phyloP scores from a whole-genome alignment of 805 yeast genomes.

The Wickerhamomyces mucosus region DNA sequence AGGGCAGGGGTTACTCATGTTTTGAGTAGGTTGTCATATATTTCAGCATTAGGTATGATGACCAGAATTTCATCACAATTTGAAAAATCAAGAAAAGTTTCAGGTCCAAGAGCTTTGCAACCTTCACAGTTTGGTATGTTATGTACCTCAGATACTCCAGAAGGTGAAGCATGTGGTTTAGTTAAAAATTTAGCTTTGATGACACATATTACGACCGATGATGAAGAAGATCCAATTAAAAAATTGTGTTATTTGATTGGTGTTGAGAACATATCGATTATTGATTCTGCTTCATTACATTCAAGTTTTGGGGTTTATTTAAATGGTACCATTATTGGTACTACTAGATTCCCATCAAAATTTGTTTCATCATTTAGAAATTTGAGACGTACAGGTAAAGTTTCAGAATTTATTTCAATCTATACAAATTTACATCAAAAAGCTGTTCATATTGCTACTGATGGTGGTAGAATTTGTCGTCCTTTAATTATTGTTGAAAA shows the following conservation, averaged over 20 bases:
- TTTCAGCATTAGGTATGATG: constrained; percentile 98
- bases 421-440: constrained; percentile 82
- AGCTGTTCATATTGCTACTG: constrained; percentile 97
- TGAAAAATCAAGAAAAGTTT: constrained; percentile 94
- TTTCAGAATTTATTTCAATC: constrained; percentile 86
- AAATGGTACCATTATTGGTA: constrained; percentile 91
- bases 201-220: constrained; percentile 99
- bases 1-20: constrained; percentile 99
- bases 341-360: constrained; percentile 76
- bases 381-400: constrained; percentile 73
- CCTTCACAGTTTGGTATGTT: constrained; percentile 99
- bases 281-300: constrained; percentile 80
- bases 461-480: constrained; percentile 97
- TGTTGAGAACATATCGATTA: constrained; percentile 73
- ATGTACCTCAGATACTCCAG: constrained; percentile 98
- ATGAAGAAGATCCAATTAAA: constrained; percentile 84
- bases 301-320: constrained; percentile 75
- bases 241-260: constrained; percentile 75
- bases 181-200: constrained; percentile 93
- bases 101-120: constrained; percentile 97
- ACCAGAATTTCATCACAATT: constrained; percentile 98
- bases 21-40: constrained; percentile 80
- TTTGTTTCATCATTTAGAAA: constrained; percentile 74
- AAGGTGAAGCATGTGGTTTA: constrained; percentile 99
- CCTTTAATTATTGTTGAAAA: constrained; percentile 83